Percentiles rank a stretch among this genome's conserved stretches.
These are phyloP conservation scores for Diphasiastrum complanatum DNA, from an alignment of 83 land plant species.

Conservation along the genomic window DNA sequence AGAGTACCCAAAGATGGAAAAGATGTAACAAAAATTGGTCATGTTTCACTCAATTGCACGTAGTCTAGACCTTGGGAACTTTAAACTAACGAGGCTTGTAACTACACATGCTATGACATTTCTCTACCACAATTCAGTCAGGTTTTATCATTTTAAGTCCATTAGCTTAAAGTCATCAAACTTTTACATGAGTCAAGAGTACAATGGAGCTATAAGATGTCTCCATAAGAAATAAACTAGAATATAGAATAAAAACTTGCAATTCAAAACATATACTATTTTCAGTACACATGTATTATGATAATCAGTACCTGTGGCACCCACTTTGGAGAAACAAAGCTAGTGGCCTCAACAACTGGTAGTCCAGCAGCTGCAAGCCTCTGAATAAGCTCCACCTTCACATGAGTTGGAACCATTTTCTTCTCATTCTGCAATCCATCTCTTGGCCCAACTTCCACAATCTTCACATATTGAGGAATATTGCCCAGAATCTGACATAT, in stretches of 20 bases:
- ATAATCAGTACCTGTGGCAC: conserved; percentile 75
- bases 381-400: conserved; percentile 81
- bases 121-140: no score
- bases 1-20: no score
- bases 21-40: no score
- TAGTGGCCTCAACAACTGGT: conserved; percentile 89
- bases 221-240: not conserved
- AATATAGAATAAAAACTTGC: not conserved
- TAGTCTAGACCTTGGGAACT: no score
- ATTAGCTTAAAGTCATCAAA: no score
- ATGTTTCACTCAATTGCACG: no score
- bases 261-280: not conserved
- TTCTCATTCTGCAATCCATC: conserved; percentile 99
- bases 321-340: conserved; percentile 99
- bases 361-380: conserved; percentile 64
- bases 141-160: no score
- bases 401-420: conserved; percentile 61
- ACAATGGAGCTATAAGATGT: not conserved
- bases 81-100: no score
- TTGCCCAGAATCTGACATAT: conserved; percentile 58
- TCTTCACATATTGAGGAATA: conserved; percentile 82
- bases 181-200: no score
- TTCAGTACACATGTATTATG: not conserved
- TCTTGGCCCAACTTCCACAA: conserved; percentile 96
- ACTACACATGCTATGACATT: no score